Evolutionary conservation across 176 grass and related monocot species (phyloP).

Genomic region (Lolium rigidum): DNA sequence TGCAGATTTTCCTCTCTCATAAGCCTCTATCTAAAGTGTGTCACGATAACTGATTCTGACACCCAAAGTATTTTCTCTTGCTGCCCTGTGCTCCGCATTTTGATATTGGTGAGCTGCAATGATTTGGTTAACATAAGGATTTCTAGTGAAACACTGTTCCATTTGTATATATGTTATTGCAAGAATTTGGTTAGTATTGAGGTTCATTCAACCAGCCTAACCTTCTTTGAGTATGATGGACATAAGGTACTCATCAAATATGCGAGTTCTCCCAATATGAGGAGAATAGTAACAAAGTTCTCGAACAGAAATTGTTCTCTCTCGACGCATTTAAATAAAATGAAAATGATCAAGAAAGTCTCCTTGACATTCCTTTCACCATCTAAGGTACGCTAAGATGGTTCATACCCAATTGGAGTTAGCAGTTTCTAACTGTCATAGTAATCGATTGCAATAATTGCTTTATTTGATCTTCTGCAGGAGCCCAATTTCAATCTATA

Average conservation of each 20-base stretch:
- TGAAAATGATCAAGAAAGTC: not conserved
- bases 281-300: not conserved
- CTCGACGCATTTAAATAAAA: not conserved
- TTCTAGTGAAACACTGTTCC: not conserved
- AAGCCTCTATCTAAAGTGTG: not conserved
- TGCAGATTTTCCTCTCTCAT: not conserved
- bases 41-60: not conserved
- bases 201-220: not conserved
- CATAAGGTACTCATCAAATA: not conserved
- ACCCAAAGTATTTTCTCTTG: not conserved
- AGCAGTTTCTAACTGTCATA: not conserved
- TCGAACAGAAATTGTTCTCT: not conserved
- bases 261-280: slow-evolving; percentile 1
- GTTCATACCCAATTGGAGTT: not conserved
- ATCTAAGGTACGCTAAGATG: not conserved
- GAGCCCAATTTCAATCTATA: not conserved
- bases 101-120: not conserved
- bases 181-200: not conserved
- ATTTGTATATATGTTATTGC: not conserved
- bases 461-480: slow-evolving; percentile 7
- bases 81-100: not conserved
- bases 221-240: slow-evolving; percentile 1
- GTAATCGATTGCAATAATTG: not conserved
- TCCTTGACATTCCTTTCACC: slow-evolving; percentile 3
- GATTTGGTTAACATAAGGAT: not conserved